Evolutionary conservation across 1,139 yeast species (phyloP), one percentile per base, ranked within the genome.

Genomic region (Suhomyces yuchorum): DNA sequence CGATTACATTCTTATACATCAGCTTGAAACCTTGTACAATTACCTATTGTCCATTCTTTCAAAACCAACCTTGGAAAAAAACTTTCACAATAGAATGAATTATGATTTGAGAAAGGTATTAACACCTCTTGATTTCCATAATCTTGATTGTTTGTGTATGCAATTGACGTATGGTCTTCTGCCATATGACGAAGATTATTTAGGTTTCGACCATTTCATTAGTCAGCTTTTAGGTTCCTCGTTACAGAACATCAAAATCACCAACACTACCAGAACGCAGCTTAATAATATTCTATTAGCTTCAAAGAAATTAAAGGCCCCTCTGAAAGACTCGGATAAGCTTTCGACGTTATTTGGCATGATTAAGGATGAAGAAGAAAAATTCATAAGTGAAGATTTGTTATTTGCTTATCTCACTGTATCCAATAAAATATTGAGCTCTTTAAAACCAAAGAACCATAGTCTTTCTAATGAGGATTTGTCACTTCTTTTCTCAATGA

Each of bases 11-110:
- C 63, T 75, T 26, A 32, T 37, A 6, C 78, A 80, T 24, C 97
- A 93, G 59, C 71, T 93, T 46, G 84, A 83, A 44, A 75, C 85
- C n/a, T 61, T 93, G 23, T 86, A 91, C 66, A 82, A 87, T 44
- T 95, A 89, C 61, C 65, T 93, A n/a, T 63, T 92, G 15, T 83
- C 96, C 0, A 86, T 95, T 0, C 68, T 93, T 43, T 87, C 96
- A 8, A 82, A 84, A 58, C 85, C 91, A 0, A 85, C 87, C 50
- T 81, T 93, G 35, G 71, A 78, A 14, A 81, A 82, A 54, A 82
- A 86, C 40, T 92, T 88, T 61, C 73, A 75, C 46, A 81, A 82
- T 54, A 73, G 96, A 50, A 85, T 87, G 62, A 89, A 89, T 59
- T 91, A 87, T 59, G 98, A 93, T 61, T 68, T 93, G 39, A 70